Conservation (phyloP, 345 rosid genomes). For the Salix koriyanagi region DNA sequence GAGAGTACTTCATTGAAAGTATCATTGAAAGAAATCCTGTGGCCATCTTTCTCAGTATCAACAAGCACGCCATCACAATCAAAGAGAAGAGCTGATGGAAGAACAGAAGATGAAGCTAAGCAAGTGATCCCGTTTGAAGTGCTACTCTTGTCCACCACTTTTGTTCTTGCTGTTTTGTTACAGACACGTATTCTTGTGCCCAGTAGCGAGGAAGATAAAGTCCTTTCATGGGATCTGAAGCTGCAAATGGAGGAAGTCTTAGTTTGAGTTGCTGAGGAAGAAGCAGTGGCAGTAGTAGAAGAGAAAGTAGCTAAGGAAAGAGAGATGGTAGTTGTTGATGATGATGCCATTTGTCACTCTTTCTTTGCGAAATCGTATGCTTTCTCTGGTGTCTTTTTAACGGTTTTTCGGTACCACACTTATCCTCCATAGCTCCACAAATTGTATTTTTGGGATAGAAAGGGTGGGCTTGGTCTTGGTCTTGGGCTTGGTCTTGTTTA, state of each 20-base stretch:
- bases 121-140: conserved; percentile 32
- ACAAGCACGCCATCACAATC: conserved; percentile 97
- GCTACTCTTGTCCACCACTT: conserved; percentile 16
- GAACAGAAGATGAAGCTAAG: conserved; percentile 44
- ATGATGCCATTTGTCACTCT: conserved; percentile 11
- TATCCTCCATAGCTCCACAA: background rate
- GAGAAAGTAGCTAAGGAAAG: conserved; percentile 30
- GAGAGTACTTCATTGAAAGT: conserved; percentile 68
- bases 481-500: too few relatives aligned
- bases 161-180: conserved; percentile 11
- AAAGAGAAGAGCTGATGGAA: conserved; percentile 80
- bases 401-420: background rate
- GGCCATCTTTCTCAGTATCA: conserved; percentile 95
- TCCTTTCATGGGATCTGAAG: conserved; percentile 17
- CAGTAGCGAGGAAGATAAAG: conserved; percentile 17
- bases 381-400: background rate
- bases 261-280: conserved; percentile 9
- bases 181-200: conserved; percentile 13
- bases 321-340: conserved; percentile 31
- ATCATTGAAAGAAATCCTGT: conserved; percentile 87
- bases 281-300: conserved; percentile 14
- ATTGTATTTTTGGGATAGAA: too few relatives aligned
- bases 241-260: conserved; percentile 18
- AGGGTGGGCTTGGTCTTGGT: too few relatives aligned
- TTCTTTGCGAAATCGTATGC: background rate